A percentile compares a stretch with the other conserved stretches of the same genome.
These are phyloP conservation scores for Coemansia sp. DNA, from an alignment of 192 early-diverging fungal genomes.

Conservation along the genomic window DNA sequence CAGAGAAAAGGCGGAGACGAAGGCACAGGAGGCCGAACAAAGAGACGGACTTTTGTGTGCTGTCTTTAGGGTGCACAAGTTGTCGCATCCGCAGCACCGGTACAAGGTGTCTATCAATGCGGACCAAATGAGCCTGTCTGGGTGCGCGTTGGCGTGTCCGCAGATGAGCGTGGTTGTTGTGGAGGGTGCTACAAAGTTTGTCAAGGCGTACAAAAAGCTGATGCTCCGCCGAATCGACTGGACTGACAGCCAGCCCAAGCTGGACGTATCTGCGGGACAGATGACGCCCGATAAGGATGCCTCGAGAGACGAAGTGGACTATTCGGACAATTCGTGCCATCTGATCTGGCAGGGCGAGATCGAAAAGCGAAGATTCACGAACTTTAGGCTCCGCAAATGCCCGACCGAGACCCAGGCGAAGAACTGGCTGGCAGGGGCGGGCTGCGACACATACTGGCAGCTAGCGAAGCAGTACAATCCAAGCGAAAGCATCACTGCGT, in stretches of 20 bases:
- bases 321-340: constrained; percentile 76
- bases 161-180: constrained; percentile 83
- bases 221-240: constrained; percentile 97
- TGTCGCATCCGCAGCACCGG: constrained; percentile 78
- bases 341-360: constrained; percentile 95
- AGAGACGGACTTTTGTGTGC: constrained; percentile 70
- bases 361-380: constrained; percentile 72
- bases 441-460: constrained; percentile 89
- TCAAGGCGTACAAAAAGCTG: constrained; percentile 93
- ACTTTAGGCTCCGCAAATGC: constrained; percentile 71
- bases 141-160: constrained; percentile 72
- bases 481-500: constrained; percentile 20
- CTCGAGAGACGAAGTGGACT: constrained; percentile 13
- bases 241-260: constrained; percentile 55
- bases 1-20: constrained; percentile 72
- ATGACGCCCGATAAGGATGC: constrained; percentile 21
- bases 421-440: constrained; percentile 69
- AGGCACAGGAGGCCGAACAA: constrained; percentile 70
- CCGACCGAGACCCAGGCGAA: constrained; percentile 73
- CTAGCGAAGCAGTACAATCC: constrained; percentile 59
- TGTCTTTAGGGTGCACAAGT: constrained; percentile 74
- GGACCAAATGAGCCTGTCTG: constrained; percentile 80
- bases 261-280: constrained; percentile 24
- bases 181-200: constrained; percentile 87
- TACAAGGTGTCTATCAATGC: constrained; percentile 95